Percentiles rank a stretch among this genome's conserved stretches.
Evolutionary conservation across 2,329 filamentous ascomycete species (phyloP).

Genomic region (Fusarium scirpi): DNA sequence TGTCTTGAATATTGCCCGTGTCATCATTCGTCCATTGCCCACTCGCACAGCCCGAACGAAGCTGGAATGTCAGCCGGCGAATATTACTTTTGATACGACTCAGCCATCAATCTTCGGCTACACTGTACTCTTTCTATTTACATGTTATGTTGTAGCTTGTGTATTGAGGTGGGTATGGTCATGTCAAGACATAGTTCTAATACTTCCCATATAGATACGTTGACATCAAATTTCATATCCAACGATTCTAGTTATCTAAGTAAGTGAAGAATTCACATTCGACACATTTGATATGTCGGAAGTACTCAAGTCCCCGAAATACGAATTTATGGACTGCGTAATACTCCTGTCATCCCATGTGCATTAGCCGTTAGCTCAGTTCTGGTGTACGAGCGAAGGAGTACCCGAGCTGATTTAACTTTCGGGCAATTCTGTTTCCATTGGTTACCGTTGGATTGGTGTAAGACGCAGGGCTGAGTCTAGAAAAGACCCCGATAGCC

Average conservation of each 20-base stretch:
- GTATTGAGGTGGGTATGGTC: neutral
- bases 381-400: neutral
- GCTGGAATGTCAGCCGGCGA: neutral
- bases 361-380: neutral
- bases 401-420: neutral
- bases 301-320: neutral
- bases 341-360: neutral
- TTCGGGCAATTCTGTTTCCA: neutral
- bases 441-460: conserved; percentile 6
- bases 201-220: neutral
- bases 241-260: accelerated
- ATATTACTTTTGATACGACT: neutral
- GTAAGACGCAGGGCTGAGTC: conserved; percentile 22
- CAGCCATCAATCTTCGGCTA: neutral
- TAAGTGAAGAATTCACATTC: neutral
- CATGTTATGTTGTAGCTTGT: neutral
- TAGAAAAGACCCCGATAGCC: conserved; percentile 22
- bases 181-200: neutral
- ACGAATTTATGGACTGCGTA: neutral
- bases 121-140: neutral
- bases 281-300: no score
- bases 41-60: neutral
- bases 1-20: conserved; percentile 29
- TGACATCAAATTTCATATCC: neutral
- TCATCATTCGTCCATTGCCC: neutral